A percentile compares a stretch with the other conserved stretches of the same genome.
Evolutionary conservation across 257 asterid species (phyloP).

Genomic region (Solanum neorickii): DNA sequence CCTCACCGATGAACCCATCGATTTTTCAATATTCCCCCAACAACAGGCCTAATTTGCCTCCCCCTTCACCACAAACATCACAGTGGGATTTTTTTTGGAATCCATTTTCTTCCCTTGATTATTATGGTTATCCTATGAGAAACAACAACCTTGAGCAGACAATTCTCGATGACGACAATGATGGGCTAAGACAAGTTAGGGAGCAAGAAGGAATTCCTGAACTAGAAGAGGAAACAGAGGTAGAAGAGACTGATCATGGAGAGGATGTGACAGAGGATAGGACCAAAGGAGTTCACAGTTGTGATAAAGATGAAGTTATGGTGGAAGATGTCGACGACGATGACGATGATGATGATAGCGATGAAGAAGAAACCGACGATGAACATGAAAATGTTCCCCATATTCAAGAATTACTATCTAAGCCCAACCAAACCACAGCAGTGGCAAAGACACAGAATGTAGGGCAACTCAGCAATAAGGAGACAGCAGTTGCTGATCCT

Average conservation of each 20-base stretch:
- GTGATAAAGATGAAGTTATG: constrained; percentile 45
- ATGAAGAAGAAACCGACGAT: constrained; percentile 22
- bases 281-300: constrained; percentile 12
- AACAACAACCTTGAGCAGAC: constrained; percentile 33
- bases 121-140: constrained; percentile 59
- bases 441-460: constrained; percentile 45
- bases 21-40: constrained; percentile 53
- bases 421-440: constrained; percentile 32
- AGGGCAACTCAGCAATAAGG: constrained; percentile 49
- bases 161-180: constrained; percentile 50
- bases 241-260: constrained; percentile 48
- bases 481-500: constrained; percentile 38
- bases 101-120: constrained; percentile 85
- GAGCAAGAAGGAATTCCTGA: constrained; percentile 91
- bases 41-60: constrained; percentile 40
- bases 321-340: constrained; percentile 49
- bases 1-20: constrained; percentile 46
- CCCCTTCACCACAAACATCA: constrained; percentile 67
- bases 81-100: constrained; percentile 99
- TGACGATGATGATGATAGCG: constrained; percentile 5
- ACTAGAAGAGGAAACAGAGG: constrained; percentile 83
- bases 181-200: constrained; percentile 60
- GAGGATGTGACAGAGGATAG: constrained; percentile 22
- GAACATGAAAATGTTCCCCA: constrained; percentile 29
- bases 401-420: constrained; percentile 19